Base-by-base conservation (phyloP, 306 rosid species). In the Vachellia collinsii region DNA sequence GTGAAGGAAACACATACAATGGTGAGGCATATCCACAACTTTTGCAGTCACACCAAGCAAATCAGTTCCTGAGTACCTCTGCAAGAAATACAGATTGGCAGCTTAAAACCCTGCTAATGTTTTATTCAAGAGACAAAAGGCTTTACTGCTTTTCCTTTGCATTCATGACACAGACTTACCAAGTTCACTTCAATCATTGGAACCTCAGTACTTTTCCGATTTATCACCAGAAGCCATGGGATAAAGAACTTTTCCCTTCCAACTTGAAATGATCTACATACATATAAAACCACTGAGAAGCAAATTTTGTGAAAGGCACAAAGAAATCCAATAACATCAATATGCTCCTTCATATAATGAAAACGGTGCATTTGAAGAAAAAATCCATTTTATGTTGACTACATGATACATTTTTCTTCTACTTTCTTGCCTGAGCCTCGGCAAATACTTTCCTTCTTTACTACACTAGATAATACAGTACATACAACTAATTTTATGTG, bases 1-100 rank as follows among this genome's bases (percentile, higher is more conserved):
- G 79, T 61, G 46, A 63, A 39, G 62, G 61, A 74, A 81, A 63
- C 29, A 83, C 97, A 4, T 90, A 95, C 99, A 95, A 80, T 77
- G 90, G 78, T 90, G 99, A 87, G 99, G 98, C 99, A 96, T 96
- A 83, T 96, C 98, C 85, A 89, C 89, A 82, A 96, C 97, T 87
- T 93, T 93, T 34, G 98, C 98, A n/a, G 94, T 90, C 76, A 96
- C 94, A 66, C 98, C 99, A 81, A 83, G 94, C 80, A 96, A 83
- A 92, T 96, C 99, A 70, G 85, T 89, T 84, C 94, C 98, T 3
- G 98, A 89, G 68, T 93, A 90, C 81, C 92, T 92, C 99, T 96
- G 90, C 81, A 74, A 39, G 41, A 72, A 78, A 89, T 37, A 80
- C 50, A 85, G 59, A 54, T 63, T 77, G 29, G 37, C 22, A 34